Evolutionary conservation across 176 grass and related monocot genomes (phyloP).

Genomic region (Tillandsia fasciculata): DNA sequence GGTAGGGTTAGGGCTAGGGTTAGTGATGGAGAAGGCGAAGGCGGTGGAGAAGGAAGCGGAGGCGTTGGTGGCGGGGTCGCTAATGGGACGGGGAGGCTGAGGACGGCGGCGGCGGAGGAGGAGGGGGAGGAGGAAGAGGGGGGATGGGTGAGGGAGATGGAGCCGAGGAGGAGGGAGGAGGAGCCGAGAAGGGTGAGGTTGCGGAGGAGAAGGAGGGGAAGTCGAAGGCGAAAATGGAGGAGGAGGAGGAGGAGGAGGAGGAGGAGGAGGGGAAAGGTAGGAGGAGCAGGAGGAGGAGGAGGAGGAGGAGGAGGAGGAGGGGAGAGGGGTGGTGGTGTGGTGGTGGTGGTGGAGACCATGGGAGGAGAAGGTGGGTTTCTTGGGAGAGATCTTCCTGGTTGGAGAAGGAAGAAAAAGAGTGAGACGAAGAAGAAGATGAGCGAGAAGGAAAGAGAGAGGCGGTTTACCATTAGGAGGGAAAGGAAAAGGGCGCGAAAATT

Average conservation of each 20-base stretch:
- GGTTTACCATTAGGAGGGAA: no score
- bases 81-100: conserved; percentile 5
- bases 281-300: not conserved
- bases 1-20: not conserved
- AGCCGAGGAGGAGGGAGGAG: conserved; percentile 18
- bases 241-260: not conserved
- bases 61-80: not conserved
- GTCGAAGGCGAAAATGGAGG: conserved; percentile 11
- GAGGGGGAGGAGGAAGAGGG: not conserved
- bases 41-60: not conserved
- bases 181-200: conserved; percentile 29
- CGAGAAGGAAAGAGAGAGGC: no score
- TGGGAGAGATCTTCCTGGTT: no score
- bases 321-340: no score
- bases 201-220: conserved; percentile 26
- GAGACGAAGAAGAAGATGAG: no score
- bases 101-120: not conserved
- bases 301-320: no score
- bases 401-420: no score
- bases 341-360: not conserved
- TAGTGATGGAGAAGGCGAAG: conserved; percentile 4
- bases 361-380: not conserved
- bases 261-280: conserved; percentile 8
- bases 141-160: conserved; percentile 2
- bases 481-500: no score